Conservation (phyloP, 805 yeast species). For the Brettanomyces nanus region DNA sequence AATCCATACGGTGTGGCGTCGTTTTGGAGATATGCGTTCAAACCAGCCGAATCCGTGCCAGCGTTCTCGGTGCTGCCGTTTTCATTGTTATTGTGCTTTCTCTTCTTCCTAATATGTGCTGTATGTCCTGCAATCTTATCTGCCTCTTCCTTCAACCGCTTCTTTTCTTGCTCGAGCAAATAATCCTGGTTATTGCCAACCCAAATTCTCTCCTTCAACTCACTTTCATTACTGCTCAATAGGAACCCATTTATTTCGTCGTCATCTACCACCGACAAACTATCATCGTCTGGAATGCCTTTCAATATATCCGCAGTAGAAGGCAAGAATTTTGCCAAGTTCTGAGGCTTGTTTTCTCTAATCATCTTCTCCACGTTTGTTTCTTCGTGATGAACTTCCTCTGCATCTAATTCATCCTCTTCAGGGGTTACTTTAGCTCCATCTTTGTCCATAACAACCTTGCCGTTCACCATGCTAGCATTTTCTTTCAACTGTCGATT, state of each 20-base stretch:
- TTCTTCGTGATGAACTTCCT: slow-evolving; percentile 18
- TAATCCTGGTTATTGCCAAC: slow-evolving; percentile 82
- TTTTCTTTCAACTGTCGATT: slow-evolving; percentile 21
- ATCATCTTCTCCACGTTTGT: slow-evolving; percentile 25
- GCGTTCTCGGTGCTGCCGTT: slow-evolving; percentile 22
- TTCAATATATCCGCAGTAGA: slow-evolving; percentile 46
- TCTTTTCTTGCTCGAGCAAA: slow-evolving; percentile 75
- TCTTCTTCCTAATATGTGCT: slow-evolving; percentile 42
- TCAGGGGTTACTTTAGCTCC: slow-evolving; percentile 3
- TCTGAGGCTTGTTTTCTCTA: slow-evolving; percentile 43
- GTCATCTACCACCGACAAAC: slow-evolving; percentile 74
- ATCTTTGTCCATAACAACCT: slow-evolving; percentile 4
- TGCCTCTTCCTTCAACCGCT: slow-evolving; percentile 75
- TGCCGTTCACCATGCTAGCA: slow-evolving; percentile 9
- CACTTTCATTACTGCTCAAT: slow-evolving; percentile 61
- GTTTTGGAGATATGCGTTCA: slow-evolving; percentile 17
- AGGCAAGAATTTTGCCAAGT: slow-evolving; percentile 46
- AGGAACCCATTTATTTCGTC: slow-evolving; percentile 61
- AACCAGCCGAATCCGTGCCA: slow-evolving; percentile 20
- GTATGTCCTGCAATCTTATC: slow-evolving; percentile 80
- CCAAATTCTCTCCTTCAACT: slow-evolving; percentile 80
- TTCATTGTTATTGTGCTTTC: slow-evolving; percentile 21
- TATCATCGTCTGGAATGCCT: slow-evolving; percentile 49
- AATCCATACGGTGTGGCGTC: slow-evolving; percentile 23
- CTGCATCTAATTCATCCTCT: slow-evolving; percentile 15